phyloP scores from a whole-genome alignment of 768 basidiomycete genomes.

The Phylloporus rhodoxanthus region DNA sequence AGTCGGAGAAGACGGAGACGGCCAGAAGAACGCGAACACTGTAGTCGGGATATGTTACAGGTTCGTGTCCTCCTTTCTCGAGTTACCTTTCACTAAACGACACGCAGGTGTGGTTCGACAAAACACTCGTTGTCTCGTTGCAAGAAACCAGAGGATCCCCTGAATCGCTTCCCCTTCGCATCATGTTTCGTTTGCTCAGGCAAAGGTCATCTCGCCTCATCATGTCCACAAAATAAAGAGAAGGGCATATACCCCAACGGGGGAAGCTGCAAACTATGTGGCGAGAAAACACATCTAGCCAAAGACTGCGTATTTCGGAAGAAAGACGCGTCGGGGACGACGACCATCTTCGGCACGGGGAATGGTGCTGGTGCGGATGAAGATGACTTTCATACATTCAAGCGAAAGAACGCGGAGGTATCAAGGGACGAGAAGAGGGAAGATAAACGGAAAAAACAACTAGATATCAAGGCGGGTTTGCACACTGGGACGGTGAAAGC shows the following conservation, averaged over 20 bases:
- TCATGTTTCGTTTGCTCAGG: slow-evolving; percentile 87
- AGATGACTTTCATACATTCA: slow-evolving; percentile 87
- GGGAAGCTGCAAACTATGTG: slow-evolving; percentile 85
- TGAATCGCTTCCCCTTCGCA: slow-evolving; percentile 75
- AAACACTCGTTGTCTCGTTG: slow-evolving; percentile 78
- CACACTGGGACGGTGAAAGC: slow-evolving; percentile 38
- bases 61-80: slow-evolving; percentile 33
- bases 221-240: slow-evolving; percentile 73
- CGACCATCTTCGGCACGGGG: slow-evolving; percentile 29
- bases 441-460: slow-evolving; percentile 37
- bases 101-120: slow-evolving; percentile 69
- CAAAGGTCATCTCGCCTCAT: slow-evolving; percentile 79
- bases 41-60: slow-evolving; percentile 64
- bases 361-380: slow-evolving; percentile 78
- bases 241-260: slow-evolving; percentile 89
- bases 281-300: slow-evolving; percentile 78
- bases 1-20: slow-evolving; percentile 17
- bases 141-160: slow-evolving; percentile 53
- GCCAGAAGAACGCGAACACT: slow-evolving; percentile 21
- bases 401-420: slow-evolving; percentile 55
- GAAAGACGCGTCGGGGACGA: slow-evolving; percentile 39
- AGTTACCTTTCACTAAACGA: not conserved
- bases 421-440: slow-evolving; percentile 53
- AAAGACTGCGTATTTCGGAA: slow-evolving; percentile 71
- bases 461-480: slow-evolving; percentile 40